Base-by-base conservation (phyloP, 2,329 filamentous ascomycete species). In the Penicillium vulpinum region DNA sequence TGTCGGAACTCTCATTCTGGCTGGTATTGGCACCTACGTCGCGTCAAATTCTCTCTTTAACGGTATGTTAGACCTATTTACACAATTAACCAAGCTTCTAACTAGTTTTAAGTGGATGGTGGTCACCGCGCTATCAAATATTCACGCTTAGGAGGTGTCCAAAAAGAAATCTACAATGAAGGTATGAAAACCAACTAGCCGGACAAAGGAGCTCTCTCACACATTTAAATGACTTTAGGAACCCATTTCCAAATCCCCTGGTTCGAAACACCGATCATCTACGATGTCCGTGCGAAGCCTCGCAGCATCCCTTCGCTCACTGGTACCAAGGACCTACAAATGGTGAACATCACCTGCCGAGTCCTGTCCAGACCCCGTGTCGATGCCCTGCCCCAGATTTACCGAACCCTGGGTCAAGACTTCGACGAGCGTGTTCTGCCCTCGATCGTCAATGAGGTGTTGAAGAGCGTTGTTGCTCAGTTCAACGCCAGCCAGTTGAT, bases 301-400 rank as follows among this genome's bases (percentile, higher is more conserved):
- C 88, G 94, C 75, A 97, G 96, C 72, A 92, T 99, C 68, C 90
- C 94, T 65, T 97, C 94, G 65, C 85, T 99, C 65, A 99, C 94
- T 58, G 94, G 94, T 68, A 99, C 94, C 73, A 99, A 99, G 83
- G 94, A 99, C 79, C 81, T 99, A 78, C 94, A 99, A 82, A 99
- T 99, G 94, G 94, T 97, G 74, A 99, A 99, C 85, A 97, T 99
- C 75, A 99, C 93, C 73, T 99, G 94, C 79, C 93, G 94, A 90
- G 94, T 99, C 57, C 90, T 99, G 51, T 97, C 93, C 57, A 84
- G 92, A 68, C 94, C 94, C 55, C 87, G 92, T 57, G 81, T 99
- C 70, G 87, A 90, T 64, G 90, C 92, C 31, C 86, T 99, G 40
- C 94, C 94, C 18, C 91, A 96, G 79, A 99, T 99, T 72, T 99